A percentile compares a stretch with the other conserved stretches of the same genome.
Conservation (phyloP, 192 early-diverging fungal species). For the Bifiguratus adelaidae region DNA sequence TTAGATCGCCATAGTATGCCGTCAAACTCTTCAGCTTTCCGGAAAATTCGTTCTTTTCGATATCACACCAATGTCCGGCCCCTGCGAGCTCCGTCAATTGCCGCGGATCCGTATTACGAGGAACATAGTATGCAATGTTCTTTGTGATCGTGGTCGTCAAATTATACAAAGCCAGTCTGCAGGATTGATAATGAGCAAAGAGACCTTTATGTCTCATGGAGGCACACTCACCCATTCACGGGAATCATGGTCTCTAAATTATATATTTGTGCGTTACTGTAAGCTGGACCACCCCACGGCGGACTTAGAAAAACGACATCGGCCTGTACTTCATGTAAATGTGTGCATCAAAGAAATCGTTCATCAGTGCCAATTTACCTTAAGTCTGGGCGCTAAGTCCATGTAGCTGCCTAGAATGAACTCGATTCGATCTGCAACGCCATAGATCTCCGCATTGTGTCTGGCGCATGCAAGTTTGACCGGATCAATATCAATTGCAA, state of each 20-base stretch:
- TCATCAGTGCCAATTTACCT: too few relatives aligned
- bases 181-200: background rate
- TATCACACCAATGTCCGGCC: conserved; percentile 54
- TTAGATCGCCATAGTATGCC: conserved; percentile 73
- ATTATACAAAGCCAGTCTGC: conserved; percentile 29
- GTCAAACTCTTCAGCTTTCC: conserved; percentile 57
- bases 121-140: conserved; percentile 81
- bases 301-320: conserved; percentile 91
- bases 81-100: conserved; percentile 51
- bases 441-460: conserved; percentile 85
- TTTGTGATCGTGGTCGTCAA: conserved; percentile 49
- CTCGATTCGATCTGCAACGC: conserved; percentile 84
- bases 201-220: background rate
- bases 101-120: conserved; percentile 62
- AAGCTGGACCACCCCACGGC: conserved; percentile 91
- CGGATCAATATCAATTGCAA: conserved; percentile 88
- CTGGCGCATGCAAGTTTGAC: conserved; percentile 66
- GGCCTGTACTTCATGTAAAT: too few relatives aligned
- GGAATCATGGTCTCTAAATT: conserved; percentile 65
- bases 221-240: conserved; percentile 49
- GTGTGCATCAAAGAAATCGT: too few relatives aligned
- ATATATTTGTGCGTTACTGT: conserved; percentile 43
- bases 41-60: conserved; percentile 68
- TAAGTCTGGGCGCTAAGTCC: conserved; percentile 54
- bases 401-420: conserved; percentile 89